phyloP scores from a whole-genome alignment of 192 early-diverging fungal species.

The Podila epicladia region DNA sequence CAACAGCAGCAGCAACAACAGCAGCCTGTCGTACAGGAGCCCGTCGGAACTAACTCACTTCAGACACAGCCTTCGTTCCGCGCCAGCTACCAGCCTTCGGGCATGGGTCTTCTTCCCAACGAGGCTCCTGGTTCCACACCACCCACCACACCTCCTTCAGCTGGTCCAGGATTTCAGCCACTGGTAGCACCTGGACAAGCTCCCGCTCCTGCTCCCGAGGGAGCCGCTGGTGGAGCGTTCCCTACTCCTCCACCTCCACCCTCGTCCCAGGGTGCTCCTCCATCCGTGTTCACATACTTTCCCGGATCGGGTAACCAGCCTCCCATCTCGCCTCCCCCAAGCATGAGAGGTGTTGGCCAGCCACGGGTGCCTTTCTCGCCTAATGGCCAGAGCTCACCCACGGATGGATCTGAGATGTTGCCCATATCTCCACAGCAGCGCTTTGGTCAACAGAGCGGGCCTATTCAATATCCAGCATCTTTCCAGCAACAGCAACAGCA shows the following conservation, averaged over 20 bases:
- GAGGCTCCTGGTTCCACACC: background rate
- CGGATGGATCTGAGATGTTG: background rate
- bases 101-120: background rate
- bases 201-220: background rate
- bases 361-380: background rate
- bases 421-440: background rate
- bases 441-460: slow-evolving; percentile 7
- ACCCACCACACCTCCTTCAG: background rate
- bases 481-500: slow-evolving; percentile 7
- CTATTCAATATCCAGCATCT: background rate
- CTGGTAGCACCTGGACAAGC: slow-evolving; percentile 9
- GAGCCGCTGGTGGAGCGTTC: slow-evolving; percentile 5
- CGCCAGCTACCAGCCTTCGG: slow-evolving; percentile 30
- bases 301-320: slow-evolving; percentile 37
- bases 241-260: slow-evolving; percentile 27
- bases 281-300: slow-evolving; percentile 32
- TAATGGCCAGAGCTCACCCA: background rate
- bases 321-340: slow-evolving; percentile 45
- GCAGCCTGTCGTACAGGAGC: background rate
- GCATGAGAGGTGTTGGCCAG: slow-evolving; percentile 11
- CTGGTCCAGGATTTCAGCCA: slow-evolving; percentile 9
- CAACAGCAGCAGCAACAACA: background rate
- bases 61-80: slow-evolving; percentile 36
- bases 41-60: background rate
- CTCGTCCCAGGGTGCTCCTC: background rate